Conservation (phyloP, 2,329 filamentous ascomycete species). For the Lasiodiplodia gonubiensis region DNA sequence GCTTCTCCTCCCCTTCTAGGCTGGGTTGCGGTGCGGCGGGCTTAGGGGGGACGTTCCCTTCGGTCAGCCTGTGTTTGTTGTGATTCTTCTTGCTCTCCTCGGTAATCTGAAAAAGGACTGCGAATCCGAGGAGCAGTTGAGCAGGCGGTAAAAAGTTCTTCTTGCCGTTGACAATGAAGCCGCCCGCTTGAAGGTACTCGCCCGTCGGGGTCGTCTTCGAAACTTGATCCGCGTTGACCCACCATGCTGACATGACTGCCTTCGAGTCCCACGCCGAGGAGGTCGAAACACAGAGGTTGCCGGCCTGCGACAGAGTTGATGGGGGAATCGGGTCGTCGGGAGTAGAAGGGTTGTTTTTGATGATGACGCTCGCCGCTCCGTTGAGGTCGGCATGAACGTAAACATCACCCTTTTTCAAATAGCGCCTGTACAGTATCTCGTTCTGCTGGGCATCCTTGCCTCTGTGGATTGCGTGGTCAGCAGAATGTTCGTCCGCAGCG, state of each 20-base stretch:
- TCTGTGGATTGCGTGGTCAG: constrained; percentile 13
- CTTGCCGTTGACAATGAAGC: constrained; percentile 80
- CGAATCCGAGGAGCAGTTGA: constrained; percentile 85
- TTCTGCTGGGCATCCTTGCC: constrained; percentile 89
- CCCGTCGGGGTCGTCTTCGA: constrained; percentile 82
- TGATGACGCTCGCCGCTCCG: constrained; percentile 81
- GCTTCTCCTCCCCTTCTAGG: constrained; percentile 19
- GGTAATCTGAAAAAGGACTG: constrained; percentile 84
- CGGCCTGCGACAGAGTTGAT: constrained; percentile 88
- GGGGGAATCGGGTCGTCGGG: constrained; percentile 88
- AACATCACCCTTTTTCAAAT: constrained; percentile 86
- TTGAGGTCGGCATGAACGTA: constrained; percentile 91
- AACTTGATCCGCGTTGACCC: constrained; percentile 89
- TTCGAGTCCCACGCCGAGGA: constrained; percentile 96
- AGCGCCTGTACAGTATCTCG: constrained; percentile 86
- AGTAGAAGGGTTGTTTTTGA: constrained; percentile 82
- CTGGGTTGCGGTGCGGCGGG: constrained; percentile 31
- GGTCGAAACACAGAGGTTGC: constrained; percentile 80
- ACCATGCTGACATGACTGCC: constrained; percentile 93
- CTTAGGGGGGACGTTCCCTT: constrained; percentile 32
- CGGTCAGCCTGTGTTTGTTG: constrained; percentile 71
- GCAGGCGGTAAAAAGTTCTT: constrained; percentile 92
- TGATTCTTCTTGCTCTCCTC: constrained; percentile 85
- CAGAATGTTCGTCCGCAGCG: not conserved
- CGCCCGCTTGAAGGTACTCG: constrained; percentile 78